Percentiles rank a stretch among this genome's conserved stretches.
Evolutionary conservation across 257 asterid species (phyloP).

Genomic region (Ophiorrhiza pumila): DNA sequence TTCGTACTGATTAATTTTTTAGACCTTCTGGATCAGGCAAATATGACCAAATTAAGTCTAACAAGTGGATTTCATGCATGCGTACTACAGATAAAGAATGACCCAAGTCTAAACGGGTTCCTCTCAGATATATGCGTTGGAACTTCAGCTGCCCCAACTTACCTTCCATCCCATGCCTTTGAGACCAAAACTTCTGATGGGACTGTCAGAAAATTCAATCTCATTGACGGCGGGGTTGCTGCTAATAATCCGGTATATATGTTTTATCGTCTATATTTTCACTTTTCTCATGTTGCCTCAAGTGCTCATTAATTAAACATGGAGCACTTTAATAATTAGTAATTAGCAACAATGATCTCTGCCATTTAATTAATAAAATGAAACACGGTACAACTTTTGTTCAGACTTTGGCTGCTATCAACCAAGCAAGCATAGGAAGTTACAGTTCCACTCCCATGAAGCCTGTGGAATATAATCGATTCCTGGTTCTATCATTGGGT

Average conservation of each 20-base stretch:
- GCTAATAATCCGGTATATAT: conserved; percentile 51
- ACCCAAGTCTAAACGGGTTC: conserved; percentile 28
- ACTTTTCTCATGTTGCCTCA: no score
- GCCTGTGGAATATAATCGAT: conserved; percentile 32
- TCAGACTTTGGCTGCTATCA: conserved; percentile 43
- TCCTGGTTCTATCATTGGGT: conserved; percentile 16
- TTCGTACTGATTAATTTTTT: not conserved
- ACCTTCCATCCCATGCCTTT: conserved; percentile 46
- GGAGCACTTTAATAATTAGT: no score
- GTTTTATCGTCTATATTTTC: no score
- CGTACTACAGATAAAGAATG: conserved; percentile 33
- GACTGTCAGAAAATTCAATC: conserved; percentile 31
- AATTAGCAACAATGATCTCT: no score
- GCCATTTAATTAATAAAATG: no score
- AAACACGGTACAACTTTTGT: no score
- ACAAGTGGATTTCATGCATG: not conserved
- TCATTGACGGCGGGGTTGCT: conserved; percentile 51
- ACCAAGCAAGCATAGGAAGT: conserved; percentile 30
- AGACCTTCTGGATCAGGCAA: no score
- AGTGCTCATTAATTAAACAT: no score
- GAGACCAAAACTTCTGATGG: conserved; percentile 27
- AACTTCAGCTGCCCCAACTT: conserved; percentile 64
- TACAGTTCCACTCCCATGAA: conserved; percentile 26
- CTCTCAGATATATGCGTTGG: conserved; percentile 51
- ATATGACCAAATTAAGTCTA: no score